phyloP scores from a whole-genome alignment of 257 asterid genomes.

The Ilex aquifolium region DNA sequence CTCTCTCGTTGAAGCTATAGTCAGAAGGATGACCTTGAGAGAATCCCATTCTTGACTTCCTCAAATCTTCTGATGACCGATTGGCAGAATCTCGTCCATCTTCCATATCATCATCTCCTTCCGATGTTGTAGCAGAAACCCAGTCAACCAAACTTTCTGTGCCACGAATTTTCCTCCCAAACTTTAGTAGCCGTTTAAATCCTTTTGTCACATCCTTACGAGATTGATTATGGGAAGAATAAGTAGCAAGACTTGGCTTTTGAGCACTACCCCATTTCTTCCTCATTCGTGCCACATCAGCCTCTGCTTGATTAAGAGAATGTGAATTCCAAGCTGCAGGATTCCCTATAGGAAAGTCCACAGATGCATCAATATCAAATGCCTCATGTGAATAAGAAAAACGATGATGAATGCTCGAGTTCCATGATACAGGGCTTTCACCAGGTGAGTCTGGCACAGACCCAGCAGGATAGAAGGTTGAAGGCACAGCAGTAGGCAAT shows the following conservation, averaged over 20 bases:
- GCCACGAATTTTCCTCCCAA: conserved; percentile 74
- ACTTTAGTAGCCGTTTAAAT: conserved; percentile 68
- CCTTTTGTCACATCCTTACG: conserved; percentile 80
- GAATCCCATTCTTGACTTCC: conserved; percentile 87
- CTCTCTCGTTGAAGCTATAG: conserved; percentile 61
- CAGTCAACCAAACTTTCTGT: conserved; percentile 73
- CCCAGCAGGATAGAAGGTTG: conserved; percentile 29
- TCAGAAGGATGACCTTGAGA: conserved; percentile 67
- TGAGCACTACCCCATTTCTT: conserved; percentile 81
- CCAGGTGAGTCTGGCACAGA: conserved; percentile 61
- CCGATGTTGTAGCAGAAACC: conserved; percentile 95
- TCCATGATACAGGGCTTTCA: conserved; percentile 53
- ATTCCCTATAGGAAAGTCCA: conserved; percentile 71
- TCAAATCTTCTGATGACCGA: conserved; percentile 70
- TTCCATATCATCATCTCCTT: conserved; percentile 91
- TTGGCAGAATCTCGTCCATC: conserved; percentile 75
- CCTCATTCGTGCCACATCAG: conserved; percentile 69
- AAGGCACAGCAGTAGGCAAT: conserved; percentile 35
- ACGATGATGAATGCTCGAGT: conserved; percentile 43
- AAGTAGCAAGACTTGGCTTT: conserved; percentile 49
- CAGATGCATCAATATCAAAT: conserved; percentile 71
- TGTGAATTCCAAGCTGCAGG: conserved; percentile 74
- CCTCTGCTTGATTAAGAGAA: conserved; percentile 49
- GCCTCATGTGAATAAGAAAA: conserved; percentile 64
- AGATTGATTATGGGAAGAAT: conserved; percentile 42